Percentiles rank a stretch among this genome's conserved stretches.
phyloP scores from a whole-genome alignment of 345 rosid species.

The Carallia pectinifolia region DNA sequence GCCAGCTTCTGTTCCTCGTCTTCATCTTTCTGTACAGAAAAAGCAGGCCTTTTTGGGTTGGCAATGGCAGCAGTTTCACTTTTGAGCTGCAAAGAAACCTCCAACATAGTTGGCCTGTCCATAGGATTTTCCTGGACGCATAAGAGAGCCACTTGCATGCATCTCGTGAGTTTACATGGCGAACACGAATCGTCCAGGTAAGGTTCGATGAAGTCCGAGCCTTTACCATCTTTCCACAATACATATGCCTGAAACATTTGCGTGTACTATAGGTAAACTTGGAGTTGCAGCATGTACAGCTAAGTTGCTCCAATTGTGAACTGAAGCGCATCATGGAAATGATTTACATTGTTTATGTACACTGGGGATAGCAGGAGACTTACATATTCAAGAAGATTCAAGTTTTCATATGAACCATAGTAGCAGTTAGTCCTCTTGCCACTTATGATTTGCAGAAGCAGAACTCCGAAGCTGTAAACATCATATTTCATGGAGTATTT shows the following conservation, averaged over 20 bases:
- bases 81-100: conserved; percentile 15
- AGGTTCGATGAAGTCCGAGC: conserved; percentile 19
- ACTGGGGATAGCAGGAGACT: neutral
- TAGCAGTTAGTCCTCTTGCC: conserved; percentile 34
- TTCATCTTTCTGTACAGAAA: conserved; percentile 11
- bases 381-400: conserved; percentile 14
- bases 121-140: conserved; percentile 27
- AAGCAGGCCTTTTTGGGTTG: conserved; percentile 24
- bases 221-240: conserved; percentile 18
- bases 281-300: too few species aligned
- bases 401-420: conserved; percentile 17
- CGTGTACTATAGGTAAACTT: too few species aligned
- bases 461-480: conserved; percentile 52
- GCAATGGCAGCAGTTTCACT: conserved; percentile 4
- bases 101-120: conserved; percentile 29
- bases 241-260: conserved; percentile 16
- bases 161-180: conserved; percentile 12
- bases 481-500: conserved; percentile 49
- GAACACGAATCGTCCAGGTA: conserved; percentile 15
- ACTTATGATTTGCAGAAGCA: conserved; percentile 49
- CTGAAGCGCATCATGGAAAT: too few species aligned
- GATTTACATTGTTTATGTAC: too few species aligned
- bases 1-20: neutral
- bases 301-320: too few species aligned
- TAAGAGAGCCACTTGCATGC: conserved; percentile 20